These are phyloP conservation scores for Xylaria sp. DNA, from an alignment of 2,329 filamentous ascomycete genomes.

Conservation along the genomic window DNA sequence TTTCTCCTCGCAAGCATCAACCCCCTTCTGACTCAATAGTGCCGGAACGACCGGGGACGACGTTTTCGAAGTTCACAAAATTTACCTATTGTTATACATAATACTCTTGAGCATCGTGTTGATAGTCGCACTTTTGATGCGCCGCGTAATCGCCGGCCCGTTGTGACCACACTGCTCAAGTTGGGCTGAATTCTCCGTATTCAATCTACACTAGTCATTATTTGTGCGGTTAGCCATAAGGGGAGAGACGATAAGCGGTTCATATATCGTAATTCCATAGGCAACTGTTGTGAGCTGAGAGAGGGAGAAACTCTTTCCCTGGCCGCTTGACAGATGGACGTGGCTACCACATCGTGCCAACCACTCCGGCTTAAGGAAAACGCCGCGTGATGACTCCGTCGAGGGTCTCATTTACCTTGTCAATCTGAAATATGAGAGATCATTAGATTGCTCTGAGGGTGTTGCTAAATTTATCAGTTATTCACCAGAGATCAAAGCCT, in stretches of 20 bases:
- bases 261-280: conserved; percentile 6
- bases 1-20: not conserved
- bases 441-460: conserved; percentile 1
- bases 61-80: conserved; percentile 5
- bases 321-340: not conserved
- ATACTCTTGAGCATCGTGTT: not conserved
- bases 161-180: not conserved
- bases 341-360: conserved; percentile 6
- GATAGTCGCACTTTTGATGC: not conserved
- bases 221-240: not conserved
- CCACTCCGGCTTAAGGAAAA: conserved; percentile 1
- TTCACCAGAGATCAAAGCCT: no score
- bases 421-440: conserved; percentile 38
- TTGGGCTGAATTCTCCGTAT: not conserved
- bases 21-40: conserved; percentile 1
- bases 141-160: not conserved
- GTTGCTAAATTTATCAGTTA: not conserved
- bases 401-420: conserved; percentile 10
- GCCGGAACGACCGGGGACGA: not conserved
- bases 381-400: conserved; percentile 2
- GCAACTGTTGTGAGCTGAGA: not conserved
- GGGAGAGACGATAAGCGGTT: not conserved
- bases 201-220: not conserved
- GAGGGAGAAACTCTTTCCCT: not conserved
- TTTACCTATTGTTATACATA: not conserved